These are phyloP conservation scores for Auxenochlorella protothecoides DNA, from an alignment of 139 green algal genomes.

Conservation along the genomic window DNA sequence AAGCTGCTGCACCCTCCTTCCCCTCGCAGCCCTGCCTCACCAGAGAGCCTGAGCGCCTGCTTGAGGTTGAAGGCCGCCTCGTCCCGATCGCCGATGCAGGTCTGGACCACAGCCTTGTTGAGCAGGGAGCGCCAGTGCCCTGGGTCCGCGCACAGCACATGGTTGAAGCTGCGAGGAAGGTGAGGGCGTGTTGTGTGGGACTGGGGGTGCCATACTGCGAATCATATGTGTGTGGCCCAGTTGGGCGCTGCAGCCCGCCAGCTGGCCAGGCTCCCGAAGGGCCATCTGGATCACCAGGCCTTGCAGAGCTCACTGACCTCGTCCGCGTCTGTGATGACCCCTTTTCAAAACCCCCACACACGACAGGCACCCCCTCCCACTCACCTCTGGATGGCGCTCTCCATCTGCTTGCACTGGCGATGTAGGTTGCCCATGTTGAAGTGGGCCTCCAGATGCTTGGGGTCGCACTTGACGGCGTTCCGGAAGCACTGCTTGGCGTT, in stretches of 20 bases:
- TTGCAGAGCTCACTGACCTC: too few species aligned
- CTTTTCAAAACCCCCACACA: too few species aligned
- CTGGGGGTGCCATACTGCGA: not conserved
- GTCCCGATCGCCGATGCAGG: constrained; percentile 25
- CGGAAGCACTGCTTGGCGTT: constrained; percentile 29
- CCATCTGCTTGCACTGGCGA: constrained; percentile 35
- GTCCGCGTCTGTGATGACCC: too few species aligned
- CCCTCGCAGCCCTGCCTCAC: constrained; percentile 1
- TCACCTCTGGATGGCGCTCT: constrained; percentile 25
- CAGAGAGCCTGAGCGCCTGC: constrained; percentile 25
- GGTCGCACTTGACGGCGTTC: constrained; percentile 24
- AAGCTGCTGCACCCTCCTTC: too few species aligned
- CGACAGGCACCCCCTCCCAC: not conserved
- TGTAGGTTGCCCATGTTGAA: constrained; percentile 55
- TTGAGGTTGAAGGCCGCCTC: constrained; percentile 31
- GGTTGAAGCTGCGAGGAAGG: constrained; percentile 25
- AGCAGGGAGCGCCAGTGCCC: constrained; percentile 47
- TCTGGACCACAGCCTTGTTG: constrained; percentile 49
- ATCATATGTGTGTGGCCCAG: too few species aligned
- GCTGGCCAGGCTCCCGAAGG: too few species aligned
- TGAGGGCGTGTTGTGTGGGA: not conserved
- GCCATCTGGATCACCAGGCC: too few species aligned
- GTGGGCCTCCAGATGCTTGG: constrained; percentile 37
- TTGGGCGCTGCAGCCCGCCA: too few species aligned
- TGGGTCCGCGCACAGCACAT: constrained; percentile 28